A percentile compares a stretch with the other conserved stretches of the same genome.
Conservation (phyloP, 768 basidiomycete genomes). For the Mycena leptocephala region DNA sequence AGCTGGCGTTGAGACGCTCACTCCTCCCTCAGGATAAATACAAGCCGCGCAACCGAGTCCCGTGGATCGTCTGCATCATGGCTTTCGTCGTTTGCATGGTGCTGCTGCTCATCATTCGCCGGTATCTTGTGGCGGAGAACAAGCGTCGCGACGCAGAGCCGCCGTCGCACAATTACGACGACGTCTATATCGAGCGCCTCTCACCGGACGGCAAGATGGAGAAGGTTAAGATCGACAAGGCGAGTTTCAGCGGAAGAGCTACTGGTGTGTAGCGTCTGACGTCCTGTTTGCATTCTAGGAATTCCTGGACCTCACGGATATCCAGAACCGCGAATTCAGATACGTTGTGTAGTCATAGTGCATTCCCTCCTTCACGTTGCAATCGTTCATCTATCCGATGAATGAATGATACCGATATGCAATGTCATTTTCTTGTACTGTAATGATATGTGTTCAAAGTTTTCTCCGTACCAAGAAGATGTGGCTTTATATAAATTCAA, state of each 20-base stretch:
- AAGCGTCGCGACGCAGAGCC: conserved; percentile 68
- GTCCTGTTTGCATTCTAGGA: not conserved
- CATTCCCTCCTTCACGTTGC: too few relatives aligned
- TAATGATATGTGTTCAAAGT: too few relatives aligned
- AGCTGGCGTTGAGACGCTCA: too few relatives aligned
- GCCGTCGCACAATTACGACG: conserved; percentile 71
- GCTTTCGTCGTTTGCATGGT: conserved; percentile 69
- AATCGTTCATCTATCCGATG: too few relatives aligned
- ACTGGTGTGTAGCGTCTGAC: too few relatives aligned
- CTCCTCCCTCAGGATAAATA: not conserved
- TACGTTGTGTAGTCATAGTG: conserved; percentile 13
- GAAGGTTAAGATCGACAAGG: conserved; percentile 78
- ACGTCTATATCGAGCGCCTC: conserved; percentile 72
- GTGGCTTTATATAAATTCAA: too few relatives aligned
- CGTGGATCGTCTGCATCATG: conserved; percentile 81
- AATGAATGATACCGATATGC: too few relatives aligned
- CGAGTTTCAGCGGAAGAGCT: conserved; percentile 60
- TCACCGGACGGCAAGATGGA: conserved; percentile 63
- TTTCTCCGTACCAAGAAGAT: too few relatives aligned
- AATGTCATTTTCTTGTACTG: too few relatives aligned
- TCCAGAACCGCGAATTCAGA: conserved; percentile 16
- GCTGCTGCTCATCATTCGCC: conserved; percentile 71
- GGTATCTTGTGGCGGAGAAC: conserved; percentile 74
- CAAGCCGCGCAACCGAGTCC: conserved; percentile 72
- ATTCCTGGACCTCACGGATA: conserved; percentile 17